These are phyloP conservation scores for Yamadazyma laniorum DNA, from an alignment of 805 yeast species.

Conservation along the genomic window DNA sequence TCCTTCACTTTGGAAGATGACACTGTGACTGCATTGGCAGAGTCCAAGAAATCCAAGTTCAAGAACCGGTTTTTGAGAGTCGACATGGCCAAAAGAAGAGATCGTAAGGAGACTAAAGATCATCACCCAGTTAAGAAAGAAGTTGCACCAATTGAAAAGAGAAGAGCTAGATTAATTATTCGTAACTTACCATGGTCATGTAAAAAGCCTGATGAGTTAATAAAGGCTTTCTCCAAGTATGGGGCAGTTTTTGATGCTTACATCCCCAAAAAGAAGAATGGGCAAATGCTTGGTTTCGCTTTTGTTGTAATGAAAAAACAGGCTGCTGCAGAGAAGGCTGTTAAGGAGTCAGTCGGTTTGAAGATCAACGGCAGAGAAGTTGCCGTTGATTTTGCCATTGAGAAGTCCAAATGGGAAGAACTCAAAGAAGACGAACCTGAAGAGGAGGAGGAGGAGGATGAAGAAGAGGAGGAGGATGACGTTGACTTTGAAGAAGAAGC, in stretches of 20 bases:
- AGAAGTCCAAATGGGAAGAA: conserved; percentile 79
- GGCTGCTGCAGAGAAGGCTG: conserved; percentile 74
- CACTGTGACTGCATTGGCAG: conserved; percentile 68
- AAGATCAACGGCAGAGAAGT: conserved; percentile 88
- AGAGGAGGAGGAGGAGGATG: conserved; percentile 40
- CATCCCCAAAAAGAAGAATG: conserved; percentile 85
- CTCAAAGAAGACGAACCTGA: conserved; percentile 38
- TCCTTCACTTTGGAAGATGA: conserved; percentile 85
- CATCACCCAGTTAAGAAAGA: conserved; percentile 6
- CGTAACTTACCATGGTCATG: conserved; percentile 97
- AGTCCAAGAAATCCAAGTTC: conserved; percentile 64
- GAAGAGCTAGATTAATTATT: conserved; percentile 82
- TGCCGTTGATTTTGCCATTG: conserved; percentile 91
- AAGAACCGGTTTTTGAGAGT: conserved; percentile 66
- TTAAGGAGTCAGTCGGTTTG: conserved; percentile 69
- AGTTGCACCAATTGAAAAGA: conserved; percentile 55
- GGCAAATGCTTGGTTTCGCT: conserved; percentile 91
- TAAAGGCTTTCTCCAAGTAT: conserved; percentile 65
- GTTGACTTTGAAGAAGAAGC: conserved; percentile 42
- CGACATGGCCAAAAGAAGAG: conserved; percentile 91
- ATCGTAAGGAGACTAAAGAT: conserved; percentile 48
- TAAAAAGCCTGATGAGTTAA: conserved; percentile 69
- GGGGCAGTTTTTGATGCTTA: conserved; percentile 88
- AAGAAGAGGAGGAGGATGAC: conserved; percentile 35
- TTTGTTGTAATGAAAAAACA: conserved; percentile 86